Evolutionary conservation across 2,329 filamentous ascomycete species (phyloP), one percentile per base, ranked within the genome.

Genomic region (Epichloe festucae): DNA sequence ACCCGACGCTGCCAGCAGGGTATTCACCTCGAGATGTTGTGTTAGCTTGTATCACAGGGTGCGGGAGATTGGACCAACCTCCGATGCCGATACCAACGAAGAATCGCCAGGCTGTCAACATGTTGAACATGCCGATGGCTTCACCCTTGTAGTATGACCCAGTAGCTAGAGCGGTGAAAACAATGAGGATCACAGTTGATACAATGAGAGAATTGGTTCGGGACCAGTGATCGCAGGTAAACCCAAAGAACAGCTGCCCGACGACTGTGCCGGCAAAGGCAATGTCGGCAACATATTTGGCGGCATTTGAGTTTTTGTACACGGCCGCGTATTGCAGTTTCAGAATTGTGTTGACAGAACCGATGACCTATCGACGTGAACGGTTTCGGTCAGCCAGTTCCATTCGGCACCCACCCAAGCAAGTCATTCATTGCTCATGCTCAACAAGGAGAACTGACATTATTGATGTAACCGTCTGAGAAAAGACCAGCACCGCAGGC

Each of bases 401-500:
- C 14, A 11, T 40, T 31, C 39, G 27, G 27, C 27, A 31, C 8
- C 27, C 27, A 31, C 8, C 27, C 27, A 11, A 31, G 27, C 27
- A 31, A 31, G 27, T 31, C 27, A 10, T 48, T 31, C 3, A 21
- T 21, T 21, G 19, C 19, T 19, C 19, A 19, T 19, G 10, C 19
- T 36, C n/a, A 12, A 35, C 12, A 11, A 15, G 8, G 7, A 27
- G 2, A 5, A 51, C 65, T 55, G 70, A 89, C 87, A 62, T 87
- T 89, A 69, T 95, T 94, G 63, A 95, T 79, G 66, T 95, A 95
- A 15, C 90, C 90, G 66, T 95, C 90, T 23, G 85, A 89, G 68
- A 95, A 95, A 2, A 95, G 75, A 61, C 90, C 90, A 49, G 89
- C 87, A 57, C 90, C 90, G 62, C 89, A 95, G 43, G 89, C 89